A percentile compares a stretch with the other conserved stretches of the same genome.
Conservation (phyloP, 1,284 basidiomycete genomes). For the Rhodotorula sp. region DNA sequence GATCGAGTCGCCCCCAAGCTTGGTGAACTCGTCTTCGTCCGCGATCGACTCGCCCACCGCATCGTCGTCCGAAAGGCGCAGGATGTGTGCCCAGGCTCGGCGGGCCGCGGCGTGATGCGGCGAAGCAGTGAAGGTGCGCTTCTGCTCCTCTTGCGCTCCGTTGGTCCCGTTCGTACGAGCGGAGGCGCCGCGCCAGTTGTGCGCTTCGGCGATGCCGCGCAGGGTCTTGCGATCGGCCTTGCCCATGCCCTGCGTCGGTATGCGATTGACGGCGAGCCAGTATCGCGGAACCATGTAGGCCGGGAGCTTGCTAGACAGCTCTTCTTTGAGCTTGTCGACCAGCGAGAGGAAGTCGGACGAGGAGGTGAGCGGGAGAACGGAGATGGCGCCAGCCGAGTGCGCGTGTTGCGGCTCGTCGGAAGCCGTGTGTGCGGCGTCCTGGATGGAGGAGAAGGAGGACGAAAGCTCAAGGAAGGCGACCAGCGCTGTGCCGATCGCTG, state of each 20-base stretch:
- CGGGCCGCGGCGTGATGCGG: constrained; percentile 30
- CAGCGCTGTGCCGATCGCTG: constrained; percentile 28
- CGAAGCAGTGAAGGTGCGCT: constrained; percentile 1
- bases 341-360: constrained; percentile 8
- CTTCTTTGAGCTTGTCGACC: constrained; percentile 20
- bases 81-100: constrained; percentile 31
- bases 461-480: constrained; percentile 40
- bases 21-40: constrained; percentile 40
- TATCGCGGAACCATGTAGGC: constrained; percentile 42
- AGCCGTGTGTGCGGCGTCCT: neutral
- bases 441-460: constrained; percentile 5
- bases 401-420: neutral
- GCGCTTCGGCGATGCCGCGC: constrained; percentile 16
- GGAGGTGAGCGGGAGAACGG: constrained; percentile 11
- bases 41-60: constrained; percentile 11
- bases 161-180: neutral
- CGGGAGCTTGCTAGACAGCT: constrained; percentile 32
- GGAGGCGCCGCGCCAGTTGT: constrained; percentile 22
- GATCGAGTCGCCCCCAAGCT: constrained; percentile 45
- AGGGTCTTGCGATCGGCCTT: constrained; percentile 43
- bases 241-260: constrained; percentile 43
- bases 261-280: constrained; percentile 40
- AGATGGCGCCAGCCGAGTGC: constrained; percentile 1
- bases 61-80: constrained; percentile 19
- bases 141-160: neutral